Evolutionary conservation across 108 stramenopile species (phyloP).

Genomic region (Skeletonema tropicum): DNA sequence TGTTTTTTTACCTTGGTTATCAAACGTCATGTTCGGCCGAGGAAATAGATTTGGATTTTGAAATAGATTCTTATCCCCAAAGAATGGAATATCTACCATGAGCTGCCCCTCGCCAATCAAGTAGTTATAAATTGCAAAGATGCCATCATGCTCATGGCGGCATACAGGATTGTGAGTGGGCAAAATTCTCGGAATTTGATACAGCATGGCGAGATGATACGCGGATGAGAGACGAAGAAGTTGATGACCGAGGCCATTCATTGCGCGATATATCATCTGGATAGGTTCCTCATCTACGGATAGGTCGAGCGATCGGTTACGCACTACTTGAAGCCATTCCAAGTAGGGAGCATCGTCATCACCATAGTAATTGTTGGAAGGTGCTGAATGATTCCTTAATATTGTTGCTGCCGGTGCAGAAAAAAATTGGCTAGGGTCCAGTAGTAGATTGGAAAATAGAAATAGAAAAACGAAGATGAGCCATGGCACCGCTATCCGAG

Average conservation of each 20-base stretch:
- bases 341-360: neutral
- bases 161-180: constrained; percentile 5
- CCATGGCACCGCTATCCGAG: no score
- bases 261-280: neutral
- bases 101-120: constrained; percentile 5
- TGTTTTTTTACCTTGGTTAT: neutral
- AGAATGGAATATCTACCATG: neutral
- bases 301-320: neutral
- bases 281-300: neutral
- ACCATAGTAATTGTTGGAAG: no score
- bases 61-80: neutral
- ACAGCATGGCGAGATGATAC: constrained; percentile 12
- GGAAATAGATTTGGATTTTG: constrained; percentile 2
- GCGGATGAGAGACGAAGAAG: neutral
- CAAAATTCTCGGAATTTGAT: constrained; percentile 4
- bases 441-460: no score
- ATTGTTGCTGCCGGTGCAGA: no score
- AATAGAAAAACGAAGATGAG: no score
- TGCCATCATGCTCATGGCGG: neutral
- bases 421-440: no score
- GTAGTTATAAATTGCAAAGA: constrained; percentile 6
- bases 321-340: neutral
- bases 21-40: neutral
- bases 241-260: constrained; percentile 14
- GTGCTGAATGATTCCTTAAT: no score